Conservation (phyloP, 805 yeast species). For the Priceomyces haplophilus region DNA sequence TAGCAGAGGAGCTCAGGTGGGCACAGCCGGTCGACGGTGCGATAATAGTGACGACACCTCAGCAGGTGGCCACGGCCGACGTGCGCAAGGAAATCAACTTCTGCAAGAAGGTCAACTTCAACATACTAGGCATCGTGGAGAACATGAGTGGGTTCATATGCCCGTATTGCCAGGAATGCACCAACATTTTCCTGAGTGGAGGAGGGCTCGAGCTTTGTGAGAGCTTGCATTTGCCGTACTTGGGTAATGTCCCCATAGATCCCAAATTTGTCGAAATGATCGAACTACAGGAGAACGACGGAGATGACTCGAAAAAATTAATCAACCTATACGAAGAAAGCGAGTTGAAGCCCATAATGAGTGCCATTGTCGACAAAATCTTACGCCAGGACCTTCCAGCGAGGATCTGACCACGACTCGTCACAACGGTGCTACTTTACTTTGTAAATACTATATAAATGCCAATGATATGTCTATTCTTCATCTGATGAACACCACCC, state of each 20-base stretch:
- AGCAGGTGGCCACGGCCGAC: conserved; percentile 87
- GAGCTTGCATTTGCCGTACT: conserved; percentile 57
- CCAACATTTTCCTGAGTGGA: conserved; percentile 88
- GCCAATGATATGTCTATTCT: too few species aligned
- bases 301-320: conserved; percentile 17
- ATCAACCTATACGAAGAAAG: conserved; percentile 34
- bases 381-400: conserved; percentile 29
- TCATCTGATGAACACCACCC: too few species aligned
- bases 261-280: conserved; percentile 85
- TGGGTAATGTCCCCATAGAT: conserved; percentile 91
- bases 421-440: neutral
- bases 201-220: conserved; percentile 80
- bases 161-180: conserved; percentile 89
- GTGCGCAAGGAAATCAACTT: conserved; percentile 92
- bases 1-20: conserved; percentile 81
- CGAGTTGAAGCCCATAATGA: conserved; percentile 37
- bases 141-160: conserved; percentile 97
- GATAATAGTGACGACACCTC: conserved; percentile 94
- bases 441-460: neutral
- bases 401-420: conserved; percentile 12
- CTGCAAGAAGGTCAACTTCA: conserved; percentile 79
- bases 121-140: conserved; percentile 82
- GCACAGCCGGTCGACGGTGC: conserved; percentile 82
- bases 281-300: conserved; percentile 55
- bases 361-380: conserved; percentile 32